Percentiles rank a stretch among this genome's conserved stretches.
phyloP scores from a whole-genome alignment of 805 yeast genomes.

The Myxozyma vanderwaltii region DNA sequence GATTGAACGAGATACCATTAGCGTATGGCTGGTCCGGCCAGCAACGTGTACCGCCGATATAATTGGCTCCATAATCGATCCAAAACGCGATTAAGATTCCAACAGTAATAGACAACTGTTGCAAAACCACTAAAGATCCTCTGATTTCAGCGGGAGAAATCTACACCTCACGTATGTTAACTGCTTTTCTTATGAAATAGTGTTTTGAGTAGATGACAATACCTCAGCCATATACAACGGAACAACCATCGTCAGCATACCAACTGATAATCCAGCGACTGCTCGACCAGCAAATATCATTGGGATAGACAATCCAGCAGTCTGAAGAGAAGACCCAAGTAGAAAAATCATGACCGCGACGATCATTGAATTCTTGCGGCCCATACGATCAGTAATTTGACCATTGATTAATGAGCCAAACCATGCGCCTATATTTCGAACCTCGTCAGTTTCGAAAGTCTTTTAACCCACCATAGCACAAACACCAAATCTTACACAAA shows the following conservation, averaged over 20 bases:
- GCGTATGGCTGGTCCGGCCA: slow-evolving; percentile 19
- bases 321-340: slow-evolving; percentile 29
- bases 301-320: slow-evolving; percentile 41
- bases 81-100: slow-evolving; percentile 42
- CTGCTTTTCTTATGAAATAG: too few species aligned
- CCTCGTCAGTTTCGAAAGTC: too few species aligned
- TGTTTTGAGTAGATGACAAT: too few species aligned
- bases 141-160: slow-evolving; percentile 37
- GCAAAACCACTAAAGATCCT: slow-evolving; percentile 36
- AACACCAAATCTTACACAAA: slow-evolving; percentile 15
- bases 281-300: slow-evolving; percentile 49
- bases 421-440: slow-evolving; percentile 26
- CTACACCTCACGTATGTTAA: too few species aligned
- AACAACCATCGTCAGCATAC: slow-evolving; percentile 50
- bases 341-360: slow-evolving; percentile 27
- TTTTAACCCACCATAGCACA: too few species aligned
- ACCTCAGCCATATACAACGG: slow-evolving; percentile 42
- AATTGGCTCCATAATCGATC: slow-evolving; percentile 48
- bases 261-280: slow-evolving; percentile 57
- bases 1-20: slow-evolving; percentile 20
- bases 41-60: slow-evolving; percentile 44
- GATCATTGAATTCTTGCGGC: slow-evolving; percentile 29
- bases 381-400: slow-evolving; percentile 25
- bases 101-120: slow-evolving; percentile 40
- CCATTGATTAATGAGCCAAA: slow-evolving; percentile 29